Evolutionary conservation across 1,139 yeast genomes (phyloP).

Genomic region (Yarrowia galli): DNA sequence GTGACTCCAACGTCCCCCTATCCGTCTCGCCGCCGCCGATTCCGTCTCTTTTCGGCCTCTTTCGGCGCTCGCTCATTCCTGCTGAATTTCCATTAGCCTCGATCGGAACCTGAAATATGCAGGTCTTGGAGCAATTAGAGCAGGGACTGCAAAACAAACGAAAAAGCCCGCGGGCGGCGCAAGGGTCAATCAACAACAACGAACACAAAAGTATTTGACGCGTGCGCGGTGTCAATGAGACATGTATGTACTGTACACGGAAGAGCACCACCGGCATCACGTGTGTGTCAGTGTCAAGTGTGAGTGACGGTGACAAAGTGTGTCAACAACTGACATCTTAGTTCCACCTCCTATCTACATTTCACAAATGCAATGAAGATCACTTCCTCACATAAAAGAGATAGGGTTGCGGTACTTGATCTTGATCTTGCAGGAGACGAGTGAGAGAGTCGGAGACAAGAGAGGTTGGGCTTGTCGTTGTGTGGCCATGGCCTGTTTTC

Average conservation of each 20-base stretch:
- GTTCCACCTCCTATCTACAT: not conserved
- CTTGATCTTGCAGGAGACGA: conserved; percentile 23
- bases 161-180: not conserved
- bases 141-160: conserved; percentile 19
- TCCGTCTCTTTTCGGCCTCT: not conserved
- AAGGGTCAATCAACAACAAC: too few species aligned
- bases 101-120: conserved; percentile 31
- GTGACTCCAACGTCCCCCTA: not conserved
- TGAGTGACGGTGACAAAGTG: too few species aligned
- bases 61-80: not conserved
- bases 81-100: not conserved
- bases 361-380: conserved; percentile 5
- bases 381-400: too few species aligned
- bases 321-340: not conserved
- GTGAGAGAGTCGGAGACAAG: not conserved
- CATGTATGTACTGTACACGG: too few species aligned
- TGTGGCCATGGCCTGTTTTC: too few species aligned
- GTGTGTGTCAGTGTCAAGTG: not conserved
- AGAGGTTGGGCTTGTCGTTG: too few species aligned
- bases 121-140: conserved; percentile 26
- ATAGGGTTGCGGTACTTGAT: conserved; percentile 35
- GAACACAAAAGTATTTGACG: too few species aligned
- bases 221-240: not conserved
- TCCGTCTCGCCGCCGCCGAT: not conserved
- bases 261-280: not conserved